These are phyloP conservation scores for Oryza australiensis DNA, from an alignment of 176 grass and related monocot genomes.

Conservation along the genomic window DNA sequence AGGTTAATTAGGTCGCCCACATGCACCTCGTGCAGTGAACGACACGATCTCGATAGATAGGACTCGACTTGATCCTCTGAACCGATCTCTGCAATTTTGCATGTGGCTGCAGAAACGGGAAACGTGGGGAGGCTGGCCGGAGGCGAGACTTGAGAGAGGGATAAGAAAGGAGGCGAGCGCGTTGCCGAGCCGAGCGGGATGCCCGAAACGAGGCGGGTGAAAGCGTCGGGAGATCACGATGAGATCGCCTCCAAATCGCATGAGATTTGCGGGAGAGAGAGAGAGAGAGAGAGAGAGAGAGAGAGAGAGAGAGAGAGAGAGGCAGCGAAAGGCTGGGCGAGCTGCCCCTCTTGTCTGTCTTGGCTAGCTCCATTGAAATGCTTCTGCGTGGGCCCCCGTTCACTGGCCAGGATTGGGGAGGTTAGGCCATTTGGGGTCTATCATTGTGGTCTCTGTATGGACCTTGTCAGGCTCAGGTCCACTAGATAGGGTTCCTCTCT, in stretches of 20 bases:
- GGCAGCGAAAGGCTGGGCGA: background rate
- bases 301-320: too few relatives aligned
- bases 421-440: constrained; percentile 16
- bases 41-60: constrained; percentile 4
- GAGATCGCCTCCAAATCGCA: constrained; percentile 48
- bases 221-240: constrained; percentile 30
- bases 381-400: background rate
- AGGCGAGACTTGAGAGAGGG: constrained; percentile 10
- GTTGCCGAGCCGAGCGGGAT: constrained; percentile 33
- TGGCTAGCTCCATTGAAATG: constrained; percentile 7
- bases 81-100: background rate
- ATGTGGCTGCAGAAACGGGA: background rate
- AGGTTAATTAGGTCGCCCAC: constrained; percentile 44
- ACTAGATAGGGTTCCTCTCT: background rate
- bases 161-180: constrained; percentile 37
- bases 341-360: constrained; percentile 25
- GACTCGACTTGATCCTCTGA: constrained; percentile 10
- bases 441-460: constrained; percentile 27
- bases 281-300: background rate
- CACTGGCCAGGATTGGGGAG: background rate
- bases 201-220: constrained; percentile 10
- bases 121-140: too few relatives aligned
- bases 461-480: constrained; percentile 24
- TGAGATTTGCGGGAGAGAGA: constrained; percentile 17
- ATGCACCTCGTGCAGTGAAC: constrained; percentile 27